Percentiles rank a stretch among this genome's conserved stretches.
phyloP scores from a whole-genome alignment of 148 eudicot species.

The Linanthus parryae region DNA sequence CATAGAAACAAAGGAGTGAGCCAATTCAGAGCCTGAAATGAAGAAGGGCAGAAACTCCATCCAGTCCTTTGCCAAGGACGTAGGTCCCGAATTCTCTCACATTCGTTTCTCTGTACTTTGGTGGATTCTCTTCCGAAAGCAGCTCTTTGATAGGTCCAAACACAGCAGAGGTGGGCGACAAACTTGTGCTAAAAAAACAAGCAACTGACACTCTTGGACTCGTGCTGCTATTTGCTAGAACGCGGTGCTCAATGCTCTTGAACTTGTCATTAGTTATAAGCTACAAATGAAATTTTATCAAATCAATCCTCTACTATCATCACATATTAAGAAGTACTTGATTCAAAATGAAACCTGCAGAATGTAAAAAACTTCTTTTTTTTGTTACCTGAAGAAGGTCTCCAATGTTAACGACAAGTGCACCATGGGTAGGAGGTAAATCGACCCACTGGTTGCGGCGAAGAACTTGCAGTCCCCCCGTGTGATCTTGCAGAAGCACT shows the following conservation, averaged over 20 bases:
- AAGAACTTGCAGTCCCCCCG: no score
- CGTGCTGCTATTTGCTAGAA: constrained; percentile 15
- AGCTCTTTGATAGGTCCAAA: constrained; percentile 12
- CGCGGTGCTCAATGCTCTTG: constrained; percentile 25
- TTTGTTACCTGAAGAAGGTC: no score
- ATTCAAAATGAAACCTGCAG: no score
- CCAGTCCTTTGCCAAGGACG: constrained; percentile 7
- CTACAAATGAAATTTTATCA: no score
- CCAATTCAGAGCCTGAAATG: constrained; percentile 2
- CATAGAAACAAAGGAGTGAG: no score
- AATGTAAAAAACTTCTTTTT: no score
- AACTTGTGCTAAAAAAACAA: constrained; percentile 17
- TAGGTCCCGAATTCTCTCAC: constrained; percentile 10
- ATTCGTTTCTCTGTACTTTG: constrained; percentile 10
- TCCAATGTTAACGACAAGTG: no score
- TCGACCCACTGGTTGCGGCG: no score
- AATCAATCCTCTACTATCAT: no score
- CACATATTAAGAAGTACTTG: no score
- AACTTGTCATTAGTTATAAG: constrained; percentile 23
- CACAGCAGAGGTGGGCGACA: neutral
- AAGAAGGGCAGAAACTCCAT: constrained; percentile 9
- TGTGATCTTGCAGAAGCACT: no score
- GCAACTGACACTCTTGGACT: constrained; percentile 25
- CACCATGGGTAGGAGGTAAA: no score
- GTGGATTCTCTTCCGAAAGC: constrained; percentile 15